Conservation (phyloP, 768 basidiomycete species). For the Panaeolus cyanescens region DNA sequence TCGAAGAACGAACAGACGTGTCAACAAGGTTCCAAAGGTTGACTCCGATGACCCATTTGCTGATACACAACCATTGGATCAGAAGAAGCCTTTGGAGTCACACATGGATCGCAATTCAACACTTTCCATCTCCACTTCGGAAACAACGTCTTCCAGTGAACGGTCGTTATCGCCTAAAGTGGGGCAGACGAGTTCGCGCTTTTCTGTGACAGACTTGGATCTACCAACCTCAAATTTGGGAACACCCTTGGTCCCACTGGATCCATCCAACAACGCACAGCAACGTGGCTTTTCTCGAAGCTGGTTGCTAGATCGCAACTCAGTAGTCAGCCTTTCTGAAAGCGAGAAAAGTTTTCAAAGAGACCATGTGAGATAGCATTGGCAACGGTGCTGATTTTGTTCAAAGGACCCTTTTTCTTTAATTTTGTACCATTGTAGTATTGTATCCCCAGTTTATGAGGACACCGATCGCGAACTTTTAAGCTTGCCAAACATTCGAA, state of each 20-base stretch:
- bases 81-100: conserved; percentile 14
- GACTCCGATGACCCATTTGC: conserved; percentile 32
- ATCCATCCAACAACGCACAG: conserved; percentile 21
- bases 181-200: neutral
- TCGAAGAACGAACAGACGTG: conserved; percentile 14
- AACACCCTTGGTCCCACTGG: conserved; percentile 29
- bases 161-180: conserved; percentile 1
- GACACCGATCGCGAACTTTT: neutral
- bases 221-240: conserved; percentile 30
- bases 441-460: neutral
- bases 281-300: conserved; percentile 25
- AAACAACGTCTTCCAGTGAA: conserved; percentile 5
- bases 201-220: conserved; percentile 8
- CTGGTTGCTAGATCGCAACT: conserved; percentile 23
- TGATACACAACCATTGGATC: conserved; percentile 25
- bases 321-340: conserved; percentile 14
- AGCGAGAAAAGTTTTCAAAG: conserved; percentile 2
- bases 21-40: conserved; percentile 7
- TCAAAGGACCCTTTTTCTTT: neutral
- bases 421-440: neutral
- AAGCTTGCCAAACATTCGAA: no score
- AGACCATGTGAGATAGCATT: neutral
- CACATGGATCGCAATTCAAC: conserved; percentile 3
- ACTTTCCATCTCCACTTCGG: neutral
- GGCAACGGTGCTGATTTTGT: neutral